These are phyloP conservation scores for Botryotinia globosa DNA, from an alignment of 2,329 filamentous ascomycete genomes.

Conservation along the genomic window DNA sequence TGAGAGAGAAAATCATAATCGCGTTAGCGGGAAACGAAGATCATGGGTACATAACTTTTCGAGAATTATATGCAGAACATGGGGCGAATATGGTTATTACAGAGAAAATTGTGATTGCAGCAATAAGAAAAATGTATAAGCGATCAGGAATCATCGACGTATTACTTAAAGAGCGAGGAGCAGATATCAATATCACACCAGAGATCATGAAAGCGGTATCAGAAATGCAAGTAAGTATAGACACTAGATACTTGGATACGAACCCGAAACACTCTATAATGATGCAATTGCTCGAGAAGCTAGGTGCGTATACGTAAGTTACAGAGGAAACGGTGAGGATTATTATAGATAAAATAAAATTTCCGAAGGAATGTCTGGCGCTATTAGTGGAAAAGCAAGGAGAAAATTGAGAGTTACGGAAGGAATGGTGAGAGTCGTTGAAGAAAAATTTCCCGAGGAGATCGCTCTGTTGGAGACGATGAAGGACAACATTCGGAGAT, in stretches of 20 bases:
- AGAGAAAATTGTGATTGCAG: too few relatives aligned
- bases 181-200: neutral
- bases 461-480: neutral
- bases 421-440: neutral
- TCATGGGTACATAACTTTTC: too few relatives aligned
- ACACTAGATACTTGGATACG: too few relatives aligned
- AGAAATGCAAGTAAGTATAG: too few relatives aligned
- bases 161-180: neutral
- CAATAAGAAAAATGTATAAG: too few relatives aligned
- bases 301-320: neutral
- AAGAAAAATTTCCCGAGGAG: neutral
- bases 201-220: neutral
- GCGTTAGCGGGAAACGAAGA: too few relatives aligned
- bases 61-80: neutral
- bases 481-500: neutral
- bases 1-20: too few relatives aligned
- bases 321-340: neutral
- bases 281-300: neutral
- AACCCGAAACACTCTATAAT: too few relatives aligned
- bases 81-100: neutral
- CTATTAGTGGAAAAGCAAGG: too few relatives aligned
- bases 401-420: neutral
- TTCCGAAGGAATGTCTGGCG: too few relatives aligned
- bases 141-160: too few relatives aligned
- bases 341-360: too few relatives aligned